phyloP scores from a whole-genome alignment of 345 rosid genomes.

The Camelina hispida region DNA sequence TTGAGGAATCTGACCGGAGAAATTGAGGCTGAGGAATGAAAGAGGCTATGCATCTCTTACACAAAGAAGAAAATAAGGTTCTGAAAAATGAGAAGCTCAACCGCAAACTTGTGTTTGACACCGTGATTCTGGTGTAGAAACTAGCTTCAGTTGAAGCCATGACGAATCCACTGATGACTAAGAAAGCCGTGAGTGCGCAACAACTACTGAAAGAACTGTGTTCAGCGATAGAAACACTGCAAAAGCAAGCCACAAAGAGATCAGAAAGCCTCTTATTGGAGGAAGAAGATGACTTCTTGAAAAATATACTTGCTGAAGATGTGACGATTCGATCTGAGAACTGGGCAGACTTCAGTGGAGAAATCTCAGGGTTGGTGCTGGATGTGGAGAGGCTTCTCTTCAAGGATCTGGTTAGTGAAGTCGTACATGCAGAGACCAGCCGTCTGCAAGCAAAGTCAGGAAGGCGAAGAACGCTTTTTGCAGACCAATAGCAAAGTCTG shows the following conservation, averaged over 20 bases:
- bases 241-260: constrained; percentile 49
- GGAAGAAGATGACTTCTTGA: constrained; percentile 66
- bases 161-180: constrained; percentile 63
- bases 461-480: constrained; percentile 66
- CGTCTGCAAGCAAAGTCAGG: constrained; percentile 51
- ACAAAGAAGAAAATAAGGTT: constrained; percentile 56
- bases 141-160: constrained; percentile 51
- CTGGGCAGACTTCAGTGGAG: constrained; percentile 64
- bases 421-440: constrained; percentile 58
- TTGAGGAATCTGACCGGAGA: too few species aligned
- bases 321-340: constrained; percentile 63
- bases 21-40: too few species aligned
- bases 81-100: constrained; percentile 59
- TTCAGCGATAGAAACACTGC: constrained; percentile 63
- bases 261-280: constrained; percentile 47
- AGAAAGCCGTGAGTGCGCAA: constrained; percentile 71
- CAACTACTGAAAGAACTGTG: constrained; percentile 81
- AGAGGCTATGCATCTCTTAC: constrained; percentile 14
- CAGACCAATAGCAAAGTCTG: constrained; percentile 48
- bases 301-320: constrained; percentile 65
- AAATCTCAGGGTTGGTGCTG: constrained; percentile 64
- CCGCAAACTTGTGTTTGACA: constrained; percentile 82
- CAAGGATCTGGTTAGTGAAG: constrained; percentile 84
- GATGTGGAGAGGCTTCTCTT: constrained; percentile 81
- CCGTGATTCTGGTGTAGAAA: constrained; percentile 74